Conservation (phyloP, 495 filamentous ascomycete genomes). For the Penicillium subrubescens region DNA sequence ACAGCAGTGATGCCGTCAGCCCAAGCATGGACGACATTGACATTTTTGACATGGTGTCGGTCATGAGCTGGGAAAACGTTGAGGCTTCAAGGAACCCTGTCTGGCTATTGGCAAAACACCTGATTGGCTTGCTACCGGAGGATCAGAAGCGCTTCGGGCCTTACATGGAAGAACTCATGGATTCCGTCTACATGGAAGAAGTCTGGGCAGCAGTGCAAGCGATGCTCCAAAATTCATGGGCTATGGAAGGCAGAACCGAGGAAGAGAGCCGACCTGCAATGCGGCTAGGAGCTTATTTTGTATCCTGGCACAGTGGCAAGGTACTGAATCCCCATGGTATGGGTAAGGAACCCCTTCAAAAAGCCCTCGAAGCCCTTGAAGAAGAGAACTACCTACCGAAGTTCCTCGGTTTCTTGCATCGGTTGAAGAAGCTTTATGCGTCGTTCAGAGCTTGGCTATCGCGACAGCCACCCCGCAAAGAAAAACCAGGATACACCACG, state of each 20-base stretch:
- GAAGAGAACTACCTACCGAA: background rate
- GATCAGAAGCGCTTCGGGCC: background rate
- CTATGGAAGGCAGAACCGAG: background rate
- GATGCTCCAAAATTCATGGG: conserved; percentile 9
- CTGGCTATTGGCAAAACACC: conserved; percentile 15
- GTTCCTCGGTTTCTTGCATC: conserved; percentile 1
- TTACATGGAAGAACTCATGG: background rate
- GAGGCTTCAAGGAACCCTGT: background rate
- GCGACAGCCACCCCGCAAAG: background rate
- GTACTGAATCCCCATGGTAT: background rate
- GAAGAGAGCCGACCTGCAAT: conserved; percentile 24
- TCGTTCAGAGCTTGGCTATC: background rate
- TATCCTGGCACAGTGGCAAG: conserved; percentile 42
- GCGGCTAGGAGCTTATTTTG: conserved; percentile 37
- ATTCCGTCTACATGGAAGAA: conserved; percentile 5
- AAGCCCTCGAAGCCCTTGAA: background rate
- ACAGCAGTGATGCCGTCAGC: background rate
- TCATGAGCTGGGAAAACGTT: background rate
- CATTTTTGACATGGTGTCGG: background rate
- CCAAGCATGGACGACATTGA: conserved; percentile 6
- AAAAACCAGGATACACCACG: background rate
- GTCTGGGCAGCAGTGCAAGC: conserved; percentile 9
- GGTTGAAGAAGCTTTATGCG: conserved; percentile 1
- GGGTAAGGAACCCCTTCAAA: background rate
- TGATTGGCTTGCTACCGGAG: background rate